These are phyloP conservation scores for Prosopis cineraria DNA, from an alignment of 306 rosid species.

Conservation along the genomic window DNA sequence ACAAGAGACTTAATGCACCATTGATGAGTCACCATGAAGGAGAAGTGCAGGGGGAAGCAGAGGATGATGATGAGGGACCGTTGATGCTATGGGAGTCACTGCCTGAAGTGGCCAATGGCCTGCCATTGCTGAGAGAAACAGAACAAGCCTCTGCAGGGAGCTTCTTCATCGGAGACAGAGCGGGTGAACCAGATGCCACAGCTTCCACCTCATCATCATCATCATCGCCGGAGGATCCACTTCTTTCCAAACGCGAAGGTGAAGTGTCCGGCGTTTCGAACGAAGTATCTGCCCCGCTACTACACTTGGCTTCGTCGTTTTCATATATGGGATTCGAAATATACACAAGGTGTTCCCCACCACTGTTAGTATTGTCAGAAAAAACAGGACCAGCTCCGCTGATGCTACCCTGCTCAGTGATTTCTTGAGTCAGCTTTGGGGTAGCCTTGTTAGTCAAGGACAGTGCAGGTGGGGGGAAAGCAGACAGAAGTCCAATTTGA, in stretches of 20 bases:
- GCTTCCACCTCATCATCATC: constrained; percentile 47
- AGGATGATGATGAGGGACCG: constrained; percentile 70
- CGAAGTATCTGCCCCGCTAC: constrained; percentile 53
- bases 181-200: constrained; percentile 55
- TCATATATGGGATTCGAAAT: constrained; percentile 91
- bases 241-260: constrained; percentile 65
- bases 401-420: constrained; percentile 3
- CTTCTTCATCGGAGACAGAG: constrained; percentile 83
- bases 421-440: constrained; percentile 32
- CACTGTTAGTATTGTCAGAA: constrained; percentile 23
- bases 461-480: constrained; percentile 42
- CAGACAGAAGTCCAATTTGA: constrained; percentile 35
- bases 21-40: constrained; percentile 76
- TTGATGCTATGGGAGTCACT: constrained; percentile 70
- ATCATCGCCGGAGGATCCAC: constrained; percentile 50
- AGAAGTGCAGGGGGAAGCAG: constrained; percentile 76
- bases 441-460: constrained; percentile 39
- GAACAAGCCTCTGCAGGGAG: constrained; percentile 76
- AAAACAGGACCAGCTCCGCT: constrained; percentile 9
- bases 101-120: constrained; percentile 60
- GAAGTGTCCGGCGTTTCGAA: constrained; percentile 89
- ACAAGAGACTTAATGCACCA: constrained; percentile 14
- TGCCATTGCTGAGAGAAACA: constrained; percentile 69
- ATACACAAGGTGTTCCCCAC: constrained; percentile 61
- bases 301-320: constrained; percentile 44